Conservation (phyloP, 352 stramenopile species). For the Pythium vanterpoolii region DNA sequence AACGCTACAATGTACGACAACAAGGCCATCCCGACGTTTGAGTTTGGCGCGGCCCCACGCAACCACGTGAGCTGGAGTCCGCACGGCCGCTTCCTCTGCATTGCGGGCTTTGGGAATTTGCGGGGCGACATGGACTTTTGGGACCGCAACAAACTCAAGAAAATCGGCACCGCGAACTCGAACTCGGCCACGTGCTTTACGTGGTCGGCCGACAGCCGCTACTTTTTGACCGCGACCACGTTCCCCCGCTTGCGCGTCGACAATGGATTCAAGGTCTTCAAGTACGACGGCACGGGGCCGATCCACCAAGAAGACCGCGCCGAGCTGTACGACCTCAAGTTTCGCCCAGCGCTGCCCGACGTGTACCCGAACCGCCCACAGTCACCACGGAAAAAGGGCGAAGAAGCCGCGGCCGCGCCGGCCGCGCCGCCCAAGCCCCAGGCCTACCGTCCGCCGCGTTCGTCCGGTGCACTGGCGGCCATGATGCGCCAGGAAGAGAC, state of each 20-base stretch:
- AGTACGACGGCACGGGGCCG: conserved; percentile 93
- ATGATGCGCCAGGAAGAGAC: conserved; percentile 90
- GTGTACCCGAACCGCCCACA: conserved; percentile 89
- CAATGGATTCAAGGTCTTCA: conserved; percentile 96
- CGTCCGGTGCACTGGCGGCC: conserved; percentile 89
- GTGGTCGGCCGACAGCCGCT: conserved; percentile 95
- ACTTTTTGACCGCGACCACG: conserved; percentile 95
- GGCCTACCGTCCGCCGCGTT: conserved; percentile 86
- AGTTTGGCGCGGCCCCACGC: conserved; percentile 94
- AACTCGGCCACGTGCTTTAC: conserved; percentile 76
- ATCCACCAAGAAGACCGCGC: conserved; percentile 81
- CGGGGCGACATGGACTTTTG: conserved; percentile 96
- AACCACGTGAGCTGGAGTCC: conserved; percentile 96
- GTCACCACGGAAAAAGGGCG: conserved; percentile 73
- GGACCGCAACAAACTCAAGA: conserved; percentile 95
- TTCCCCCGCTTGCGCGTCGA: conserved; percentile 98
- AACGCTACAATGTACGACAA: conserved; percentile 96
- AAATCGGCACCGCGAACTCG: conserved; percentile 84
- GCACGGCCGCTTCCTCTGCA: conserved; percentile 95
- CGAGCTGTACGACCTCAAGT: conserved; percentile 88
- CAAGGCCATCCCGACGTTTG: conserved; percentile 93
- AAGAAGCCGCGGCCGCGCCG: conserved; percentile 35
- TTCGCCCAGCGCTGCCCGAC: conserved; percentile 65
- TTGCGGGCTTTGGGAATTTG: conserved; percentile 97
- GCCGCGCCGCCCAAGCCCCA: conserved; percentile 58